A percentile compares a stretch with the other conserved stretches of the same genome.
Evolutionary conservation across 768 basidiomycete genomes (phyloP).

Genomic region (Pleurotus tuber-regium): DNA sequence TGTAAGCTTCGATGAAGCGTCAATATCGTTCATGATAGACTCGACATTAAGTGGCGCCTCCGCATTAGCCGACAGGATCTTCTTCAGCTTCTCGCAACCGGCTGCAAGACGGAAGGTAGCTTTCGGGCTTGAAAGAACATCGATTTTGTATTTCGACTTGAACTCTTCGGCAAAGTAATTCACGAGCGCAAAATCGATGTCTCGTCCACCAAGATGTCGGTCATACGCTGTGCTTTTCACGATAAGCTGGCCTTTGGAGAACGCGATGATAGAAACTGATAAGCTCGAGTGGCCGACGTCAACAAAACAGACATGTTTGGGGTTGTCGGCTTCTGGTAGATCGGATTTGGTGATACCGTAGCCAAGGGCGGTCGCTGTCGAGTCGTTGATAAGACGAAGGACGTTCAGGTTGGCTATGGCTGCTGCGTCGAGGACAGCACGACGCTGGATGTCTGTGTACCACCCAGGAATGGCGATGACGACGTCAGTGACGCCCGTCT

Average conservation of each 20-base stretch:
- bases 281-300: conserved; percentile 94
- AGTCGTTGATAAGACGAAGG: conserved; percentile 96
- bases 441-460: conserved; percentile 93
- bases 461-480: conserved; percentile 96
- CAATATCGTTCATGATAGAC: conserved; percentile 94
- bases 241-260: conserved; percentile 88
- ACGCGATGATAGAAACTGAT: conserved; percentile 85
- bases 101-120: conserved; percentile 88
- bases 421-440: conserved; percentile 88
- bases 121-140: conserved; percentile 88
- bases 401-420: conserved; percentile 85
- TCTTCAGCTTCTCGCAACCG: conserved; percentile 93
- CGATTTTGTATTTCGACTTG: conserved; percentile 97
- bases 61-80: conserved; percentile 90
- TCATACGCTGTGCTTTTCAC: conserved; percentile 91
- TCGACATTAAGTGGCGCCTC: conserved; percentile 92
- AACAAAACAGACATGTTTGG: conserved; percentile 89
- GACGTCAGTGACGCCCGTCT: conserved; percentile 82
- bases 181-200: conserved; percentile 91
- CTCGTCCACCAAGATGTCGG: conserved; percentile 91
- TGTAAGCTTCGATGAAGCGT: conserved; percentile 81
- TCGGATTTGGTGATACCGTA: conserved; percentile 99
- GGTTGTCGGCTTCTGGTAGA: conserved; percentile 79
- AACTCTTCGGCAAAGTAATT: conserved; percentile 89
- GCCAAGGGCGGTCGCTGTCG: conserved; percentile 92